phyloP scores from a whole-genome alignment of 108 stramenopile species.

The Skeletonema potamos region DNA sequence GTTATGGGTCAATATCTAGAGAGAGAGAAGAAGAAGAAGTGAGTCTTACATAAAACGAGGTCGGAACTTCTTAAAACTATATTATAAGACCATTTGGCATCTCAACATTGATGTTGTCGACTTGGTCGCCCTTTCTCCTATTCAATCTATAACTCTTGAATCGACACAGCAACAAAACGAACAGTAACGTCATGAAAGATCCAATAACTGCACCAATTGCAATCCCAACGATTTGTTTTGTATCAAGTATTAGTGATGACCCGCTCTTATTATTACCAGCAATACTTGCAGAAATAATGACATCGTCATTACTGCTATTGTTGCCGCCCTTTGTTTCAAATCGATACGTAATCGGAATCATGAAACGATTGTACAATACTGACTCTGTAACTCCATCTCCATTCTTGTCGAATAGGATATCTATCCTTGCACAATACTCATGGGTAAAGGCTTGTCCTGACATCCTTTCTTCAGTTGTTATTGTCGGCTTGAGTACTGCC shows the following conservation, averaged over 20 bases:
- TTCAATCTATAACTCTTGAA: neutral
- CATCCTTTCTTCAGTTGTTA: neutral
- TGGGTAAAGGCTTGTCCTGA: neutral
- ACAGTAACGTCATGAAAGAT: neutral
- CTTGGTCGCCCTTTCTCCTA: neutral
- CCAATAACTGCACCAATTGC: neutral
- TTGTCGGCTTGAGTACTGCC: neutral
- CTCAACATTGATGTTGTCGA: neutral
- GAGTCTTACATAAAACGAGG: too few relatives aligned
- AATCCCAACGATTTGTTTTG: neutral
- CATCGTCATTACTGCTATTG: neutral
- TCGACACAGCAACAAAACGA: neutral
- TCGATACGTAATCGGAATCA: neutral
- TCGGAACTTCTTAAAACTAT: neutral
- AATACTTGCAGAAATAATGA: neutral
- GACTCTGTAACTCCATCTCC: neutral
- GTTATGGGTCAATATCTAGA: slow-evolving; percentile 11
- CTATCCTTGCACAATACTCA: slow-evolving; percentile 5
- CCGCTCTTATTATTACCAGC: neutral
- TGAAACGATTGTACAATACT: neutral
- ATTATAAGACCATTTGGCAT: neutral
- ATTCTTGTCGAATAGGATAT: neutral
- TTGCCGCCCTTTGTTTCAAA: neutral
- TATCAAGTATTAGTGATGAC: neutral
- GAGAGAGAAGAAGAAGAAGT: too few relatives aligned